These are phyloP conservation scores for Phytophthora fragariae DNA, from an alignment of 352 stramenopile genomes.

Conservation along the genomic window DNA sequence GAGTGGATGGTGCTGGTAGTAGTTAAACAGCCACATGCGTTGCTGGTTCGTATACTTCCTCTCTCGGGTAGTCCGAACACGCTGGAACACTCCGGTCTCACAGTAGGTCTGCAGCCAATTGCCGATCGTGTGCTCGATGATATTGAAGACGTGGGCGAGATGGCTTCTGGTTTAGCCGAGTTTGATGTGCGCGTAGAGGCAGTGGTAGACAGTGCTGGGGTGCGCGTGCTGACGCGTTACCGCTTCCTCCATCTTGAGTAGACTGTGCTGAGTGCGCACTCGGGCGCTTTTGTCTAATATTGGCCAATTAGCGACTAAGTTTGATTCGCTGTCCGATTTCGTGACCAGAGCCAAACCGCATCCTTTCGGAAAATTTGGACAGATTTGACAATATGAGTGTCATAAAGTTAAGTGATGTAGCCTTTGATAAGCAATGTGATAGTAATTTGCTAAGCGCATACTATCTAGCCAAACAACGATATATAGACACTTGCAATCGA, in stretches of 20 bases:
- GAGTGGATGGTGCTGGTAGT: conserved; percentile 20
- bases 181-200: conserved; percentile 32
- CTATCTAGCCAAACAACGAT: background rate
- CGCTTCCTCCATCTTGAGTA: conserved; percentile 18
- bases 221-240: conserved; percentile 21
- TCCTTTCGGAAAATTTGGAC: too few relatives aligned
- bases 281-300: too few relatives aligned
- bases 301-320: too few relatives aligned
- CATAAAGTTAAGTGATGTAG: background rate
- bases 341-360: too few relatives aligned
- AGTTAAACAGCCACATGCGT: conserved; percentile 17
- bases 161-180: conserved; percentile 27
- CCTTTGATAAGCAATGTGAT: background rate
- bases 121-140: conserved; percentile 27
- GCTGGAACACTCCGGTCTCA: conserved; percentile 21
- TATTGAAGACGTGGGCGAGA: conserved; percentile 34
- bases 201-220: conserved; percentile 32
- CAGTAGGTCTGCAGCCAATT: conserved; percentile 32
- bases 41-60: conserved; percentile 26
- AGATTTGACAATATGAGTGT: background rate
- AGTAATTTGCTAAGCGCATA: background rate
- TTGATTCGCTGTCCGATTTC: too few relatives aligned
- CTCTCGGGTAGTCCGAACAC: conserved; percentile 4
- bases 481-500: background rate
- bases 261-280: background rate